Percentiles rank a stretch among this genome's conserved stretches.
These are phyloP conservation scores for Ascomycota sp. DNA, from an alignment of 2,329 filamentous ascomycete species.

Conservation along the genomic window DNA sequence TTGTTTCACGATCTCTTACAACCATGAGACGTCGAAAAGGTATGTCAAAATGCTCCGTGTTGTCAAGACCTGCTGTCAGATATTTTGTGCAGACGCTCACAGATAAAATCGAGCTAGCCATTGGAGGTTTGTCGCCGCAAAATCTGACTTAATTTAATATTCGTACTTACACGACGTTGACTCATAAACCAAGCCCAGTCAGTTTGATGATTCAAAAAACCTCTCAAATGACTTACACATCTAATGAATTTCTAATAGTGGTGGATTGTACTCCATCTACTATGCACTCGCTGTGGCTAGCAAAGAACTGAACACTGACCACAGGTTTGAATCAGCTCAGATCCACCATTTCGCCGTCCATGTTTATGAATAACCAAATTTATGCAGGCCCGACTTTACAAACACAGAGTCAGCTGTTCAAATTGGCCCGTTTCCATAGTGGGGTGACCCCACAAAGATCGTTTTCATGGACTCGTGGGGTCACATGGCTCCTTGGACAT, in stretches of 20 bases:
- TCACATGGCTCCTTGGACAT: slow-evolving; percentile 69
- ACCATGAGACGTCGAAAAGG: slow-evolving; percentile 69
- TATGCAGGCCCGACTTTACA: slow-evolving; percentile 33
- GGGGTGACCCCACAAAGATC: slow-evolving; percentile 81
- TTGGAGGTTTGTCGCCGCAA: slow-evolving; percentile 28
- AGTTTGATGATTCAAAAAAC: slow-evolving; percentile 3
- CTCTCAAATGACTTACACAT: neutral
- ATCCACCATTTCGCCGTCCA: neutral
- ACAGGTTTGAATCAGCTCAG: slow-evolving; percentile 25
- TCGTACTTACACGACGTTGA: neutral
- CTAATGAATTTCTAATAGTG: slow-evolving; percentile 15
- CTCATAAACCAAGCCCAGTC: slow-evolving; percentile 14
- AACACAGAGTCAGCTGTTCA: slow-evolving; percentile 80
- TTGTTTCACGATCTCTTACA: slow-evolving; percentile 56
- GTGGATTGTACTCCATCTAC: slow-evolving; percentile 91
- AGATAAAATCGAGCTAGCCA: slow-evolving; percentile 17
- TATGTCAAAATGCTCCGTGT: slow-evolving; percentile 17
- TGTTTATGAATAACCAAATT: neutral
- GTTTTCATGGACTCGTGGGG: slow-evolving; percentile 94
- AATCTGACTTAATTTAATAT: neutral
- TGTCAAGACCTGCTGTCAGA: neutral
- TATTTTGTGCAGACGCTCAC: slow-evolving; percentile 2
- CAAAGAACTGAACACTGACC: slow-evolving; percentile 67
- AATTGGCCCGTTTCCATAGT: slow-evolving; percentile 77
- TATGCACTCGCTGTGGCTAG: slow-evolving; percentile 83